Evolutionary conservation across 2,329 filamentous ascomycete genomes (phyloP), one percentile per base, ranked within the genome.

Genomic region (Exophiala oligosperma): DNA sequence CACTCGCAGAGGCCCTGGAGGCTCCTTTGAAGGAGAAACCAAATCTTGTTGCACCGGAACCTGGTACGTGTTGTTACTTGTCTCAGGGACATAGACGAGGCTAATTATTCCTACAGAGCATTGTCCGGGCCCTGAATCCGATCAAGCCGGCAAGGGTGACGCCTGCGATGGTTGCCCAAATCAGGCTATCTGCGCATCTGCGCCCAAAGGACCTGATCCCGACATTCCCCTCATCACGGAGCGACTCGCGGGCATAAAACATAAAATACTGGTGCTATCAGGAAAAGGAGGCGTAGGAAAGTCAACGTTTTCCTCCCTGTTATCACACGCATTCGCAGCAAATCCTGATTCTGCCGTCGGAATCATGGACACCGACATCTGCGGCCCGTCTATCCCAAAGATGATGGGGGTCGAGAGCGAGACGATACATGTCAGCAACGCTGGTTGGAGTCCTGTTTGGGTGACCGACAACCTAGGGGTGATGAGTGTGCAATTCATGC

Each of bases 401-500:
- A 97, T 99, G 93, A 92, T 99, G 87, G 94, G 94, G 35, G 93
- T 97, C 1, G 65, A 67, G 48, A 63, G 49, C n/a, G 93, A 99
- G 76, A 96, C 90, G 1, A 94, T 99, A 52, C 94, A 99, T 72
- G 86, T 96, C 53, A 94, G 88, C 70, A 88, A 85, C 53, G 85
- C 88, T 1, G 94, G 94, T 1, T 97, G 92, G 94, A 91, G 89
- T 70, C 94, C 94, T 0, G 93, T 97, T 12, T 97, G 92, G 90
- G 92, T 96, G 14, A 84, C 87, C 67, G 94, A 97, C 68, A 99
- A 97, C 68, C 79, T 99, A 2, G 90, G 89, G 1, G 91, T 96
- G 51, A 97, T 99, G 93, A 94, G 89, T 69, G 91, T 99, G 64
- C 94, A 99, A 74, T 99, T 99, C 72, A 96, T 99, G 91, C 80